A percentile compares a stretch with the other conserved stretches of the same genome.
Evolutionary conservation across 768 basidiomycete species (phyloP).

Genomic region (Calocybe cyanea): DNA sequence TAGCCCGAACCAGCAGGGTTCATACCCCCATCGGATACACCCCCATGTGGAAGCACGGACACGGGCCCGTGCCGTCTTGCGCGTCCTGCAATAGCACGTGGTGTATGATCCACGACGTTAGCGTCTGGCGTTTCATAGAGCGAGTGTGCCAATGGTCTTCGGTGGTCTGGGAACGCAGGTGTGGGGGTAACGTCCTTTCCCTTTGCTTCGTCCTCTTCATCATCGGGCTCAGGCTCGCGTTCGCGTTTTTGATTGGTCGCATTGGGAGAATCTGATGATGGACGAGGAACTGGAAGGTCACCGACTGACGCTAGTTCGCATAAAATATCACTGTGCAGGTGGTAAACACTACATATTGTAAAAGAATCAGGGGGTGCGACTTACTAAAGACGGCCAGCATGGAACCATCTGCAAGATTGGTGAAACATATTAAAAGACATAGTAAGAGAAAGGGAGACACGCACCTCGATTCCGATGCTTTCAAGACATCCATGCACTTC

Average conservation of each 20-base stretch:
- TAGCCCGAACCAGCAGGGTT: neutral
- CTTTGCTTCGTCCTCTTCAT: conserved; percentile 3
- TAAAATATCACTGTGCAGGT: conserved; percentile 55
- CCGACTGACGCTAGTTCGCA: conserved; percentile 69
- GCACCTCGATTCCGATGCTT: conserved; percentile 31
- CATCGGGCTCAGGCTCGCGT: conserved; percentile 47
- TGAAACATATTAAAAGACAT: neutral
- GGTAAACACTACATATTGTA: conserved; percentile 19
- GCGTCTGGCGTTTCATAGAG: no score
- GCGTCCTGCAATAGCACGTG: no score
- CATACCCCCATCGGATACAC: no score
- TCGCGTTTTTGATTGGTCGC: conserved; percentile 52
- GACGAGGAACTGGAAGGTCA: conserved; percentile 61
- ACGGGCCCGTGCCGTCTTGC: no score
- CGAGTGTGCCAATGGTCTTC: neutral
- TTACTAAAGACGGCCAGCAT: conserved; percentile 43
- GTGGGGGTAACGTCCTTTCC: neutral
- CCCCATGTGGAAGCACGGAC: no score
- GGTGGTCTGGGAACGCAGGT: neutral
- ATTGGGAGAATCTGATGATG: conserved; percentile 28
- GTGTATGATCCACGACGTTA: no score
- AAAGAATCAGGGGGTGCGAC: neutral
- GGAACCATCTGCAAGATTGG: conserved; percentile 29
- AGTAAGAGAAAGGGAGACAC: neutral
- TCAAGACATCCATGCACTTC: conserved; percentile 55